Conservation (phyloP, 1,284 basidiomycete species). For the Sphagnurus paluster region DNA sequence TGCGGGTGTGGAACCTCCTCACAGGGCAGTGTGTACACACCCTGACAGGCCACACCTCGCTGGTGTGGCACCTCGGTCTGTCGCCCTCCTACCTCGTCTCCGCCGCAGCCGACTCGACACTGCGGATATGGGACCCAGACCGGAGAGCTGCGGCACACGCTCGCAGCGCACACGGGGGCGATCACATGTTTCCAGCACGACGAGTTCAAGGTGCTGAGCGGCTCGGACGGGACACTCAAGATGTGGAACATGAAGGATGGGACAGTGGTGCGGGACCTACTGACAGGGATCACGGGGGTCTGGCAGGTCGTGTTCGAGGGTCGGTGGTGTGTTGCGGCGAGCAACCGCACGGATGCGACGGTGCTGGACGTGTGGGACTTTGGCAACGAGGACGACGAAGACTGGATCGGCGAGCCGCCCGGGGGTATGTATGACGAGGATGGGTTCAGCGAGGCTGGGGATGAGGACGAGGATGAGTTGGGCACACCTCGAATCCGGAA, state of each 20-base stretch:
- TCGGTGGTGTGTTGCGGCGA: conserved; percentile 89
- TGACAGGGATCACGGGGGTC: conserved; percentile 87
- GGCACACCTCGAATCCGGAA: conserved; percentile 22
- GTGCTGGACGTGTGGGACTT: conserved; percentile 89
- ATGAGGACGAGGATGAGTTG: conserved; percentile 42
- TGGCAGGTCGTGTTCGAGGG: conserved; percentile 97
- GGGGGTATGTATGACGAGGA: conserved; percentile 50
- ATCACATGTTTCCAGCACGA: conserved; percentile 98
- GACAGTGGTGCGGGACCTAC: conserved; percentile 78
- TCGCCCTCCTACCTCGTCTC: conserved; percentile 89
- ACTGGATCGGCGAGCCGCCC: conserved; percentile 46
- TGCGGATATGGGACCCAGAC: conserved; percentile 92
- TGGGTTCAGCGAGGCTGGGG: conserved; percentile 51
- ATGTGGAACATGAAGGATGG: conserved; percentile 94
- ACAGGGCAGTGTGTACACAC: conserved; percentile 80
- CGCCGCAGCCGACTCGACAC: conserved; percentile 90
- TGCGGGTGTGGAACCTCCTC: conserved; percentile 87
- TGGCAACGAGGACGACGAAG: conserved; percentile 54
- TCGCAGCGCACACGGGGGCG: conserved; percentile 88
- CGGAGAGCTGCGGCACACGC: conserved; percentile 75
- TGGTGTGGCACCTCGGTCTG: conserved; percentile 85
- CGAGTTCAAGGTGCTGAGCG: conserved; percentile 92
- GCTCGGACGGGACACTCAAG: conserved; percentile 94
- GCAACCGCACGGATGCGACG: conserved; percentile 77
- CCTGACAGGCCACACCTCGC: conserved; percentile 84